phyloP scores from a whole-genome alignment of 768 basidiomycete genomes.

The Tylopilus sp. region DNA sequence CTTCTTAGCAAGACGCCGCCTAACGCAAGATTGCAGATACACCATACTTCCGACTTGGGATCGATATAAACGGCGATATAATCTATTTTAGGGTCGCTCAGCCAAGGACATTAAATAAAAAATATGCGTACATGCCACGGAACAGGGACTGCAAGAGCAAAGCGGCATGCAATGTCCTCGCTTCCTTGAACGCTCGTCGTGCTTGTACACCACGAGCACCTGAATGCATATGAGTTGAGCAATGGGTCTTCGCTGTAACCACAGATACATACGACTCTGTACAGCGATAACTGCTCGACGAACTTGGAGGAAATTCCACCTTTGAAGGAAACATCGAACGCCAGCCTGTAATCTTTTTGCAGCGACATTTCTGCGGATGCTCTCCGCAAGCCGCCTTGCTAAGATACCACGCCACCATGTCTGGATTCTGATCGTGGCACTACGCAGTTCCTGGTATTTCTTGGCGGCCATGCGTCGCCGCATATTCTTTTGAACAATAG shows the following conservation, averaged over 20 bases:
- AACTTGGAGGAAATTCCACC: slow-evolving; percentile 63
- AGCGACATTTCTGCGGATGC: slow-evolving; percentile 68
- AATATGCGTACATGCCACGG: slow-evolving; percentile 78
- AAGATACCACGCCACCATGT: slow-evolving; percentile 91
- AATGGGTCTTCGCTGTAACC: slow-evolving; percentile 1
- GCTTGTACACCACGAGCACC: slow-evolving; percentile 75
- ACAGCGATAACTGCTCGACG: slow-evolving; percentile 62
- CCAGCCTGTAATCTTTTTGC: slow-evolving; percentile 75
- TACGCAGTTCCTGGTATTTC: slow-evolving; percentile 67
- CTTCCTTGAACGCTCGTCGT: slow-evolving; percentile 55
- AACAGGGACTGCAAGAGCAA: slow-evolving; percentile 74
- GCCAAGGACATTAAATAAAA: not conserved
- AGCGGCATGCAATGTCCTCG: slow-evolving; percentile 59
- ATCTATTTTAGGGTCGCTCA: slow-evolving; percentile 35
- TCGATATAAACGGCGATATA: slow-evolving; percentile 51
- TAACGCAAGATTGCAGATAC: slow-evolving; percentile 87
- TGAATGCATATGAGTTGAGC: slow-evolving; percentile 26
- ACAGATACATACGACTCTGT: slow-evolving; percentile 73
- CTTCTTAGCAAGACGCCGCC: slow-evolving; percentile 82
- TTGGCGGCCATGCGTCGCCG: slow-evolving; percentile 81
- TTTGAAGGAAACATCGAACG: slow-evolving; percentile 68
- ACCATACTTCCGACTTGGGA: slow-evolving; percentile 70
- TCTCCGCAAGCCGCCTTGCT: slow-evolving; percentile 68
- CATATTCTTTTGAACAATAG: slow-evolving; percentile 97
- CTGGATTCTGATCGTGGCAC: slow-evolving; percentile 81